Evolutionary conservation across 352 stramenopile species (phyloP), one percentile per base, ranked within the genome.

Genomic region (Phytophthora chlamydospora): DNA sequence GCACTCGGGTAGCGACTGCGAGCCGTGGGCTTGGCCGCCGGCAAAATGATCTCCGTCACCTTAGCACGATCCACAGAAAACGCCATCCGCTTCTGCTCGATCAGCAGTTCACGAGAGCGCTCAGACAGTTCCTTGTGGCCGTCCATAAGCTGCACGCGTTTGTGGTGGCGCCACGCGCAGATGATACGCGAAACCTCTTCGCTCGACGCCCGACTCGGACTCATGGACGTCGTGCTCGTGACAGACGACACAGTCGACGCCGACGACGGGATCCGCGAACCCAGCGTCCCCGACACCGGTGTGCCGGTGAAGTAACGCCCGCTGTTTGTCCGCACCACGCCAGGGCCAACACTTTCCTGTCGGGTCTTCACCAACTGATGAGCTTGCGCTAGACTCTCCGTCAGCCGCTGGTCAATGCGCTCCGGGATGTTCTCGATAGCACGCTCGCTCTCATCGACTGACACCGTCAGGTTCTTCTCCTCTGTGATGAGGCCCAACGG

Each of bases 381-480:
- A 3, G 88, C 88, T 65, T 93, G 72, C 6, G 76, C 76, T 12
- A 96, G 62, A 47, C 75, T 92, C 60, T 90, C 83, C 0, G 84
- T 76, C 19, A 96, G 50, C 21, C 85, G 85, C 41, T 83, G 68
- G 50, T 96, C 87, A 58, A 96, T 96, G 4, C 73, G 83, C 54
- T 96, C 87, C 0, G 87, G 87, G 33, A 96, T 96, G 52, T 94
- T 94, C 49, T 92, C 75, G 59, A 96, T 96, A 29, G 87, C 87
- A 29, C 80, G 71, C 59, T 96, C 85, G 47, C 80, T 93, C 57
- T 96, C 88, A 59, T 94, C 87, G 42, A 90, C 64, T 10, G 84
- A 93, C 9, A 96, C 85, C 3, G 85, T 93, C 29, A 94, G 57
- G 40, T 87, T 71, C 41, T 90, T 81, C 40, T 87, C 73, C 29